Evolutionary conservation across 1,284 basidiomycete genomes (phyloP).

Genomic region (Sporisorium iseilematis-ciliati): DNA sequence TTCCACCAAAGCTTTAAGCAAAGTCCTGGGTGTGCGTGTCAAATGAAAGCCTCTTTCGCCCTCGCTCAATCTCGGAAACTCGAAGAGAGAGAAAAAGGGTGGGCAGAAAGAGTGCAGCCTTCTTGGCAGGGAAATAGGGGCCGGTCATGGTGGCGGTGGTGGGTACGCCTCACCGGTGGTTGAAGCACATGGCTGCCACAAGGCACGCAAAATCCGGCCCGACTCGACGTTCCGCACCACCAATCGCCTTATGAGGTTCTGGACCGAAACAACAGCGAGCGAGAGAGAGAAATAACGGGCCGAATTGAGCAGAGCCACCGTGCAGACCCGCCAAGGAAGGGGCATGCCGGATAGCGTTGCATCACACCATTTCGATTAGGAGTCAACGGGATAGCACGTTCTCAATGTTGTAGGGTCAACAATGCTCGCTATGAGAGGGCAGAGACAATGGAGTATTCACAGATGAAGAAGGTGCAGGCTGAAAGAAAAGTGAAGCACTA

Average conservation of each 20-base stretch:
- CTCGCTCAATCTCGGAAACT: no score
- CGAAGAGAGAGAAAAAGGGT: no score
- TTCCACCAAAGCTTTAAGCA: no score
- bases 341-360: background rate
- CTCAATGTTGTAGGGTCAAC: background rate
- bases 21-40: no score
- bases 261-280: conserved; percentile 2
- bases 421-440: no score
- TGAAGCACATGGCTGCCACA: conserved; percentile 36
- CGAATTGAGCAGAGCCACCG: background rate
- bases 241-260: background rate
- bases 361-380: background rate
- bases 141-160: background rate
- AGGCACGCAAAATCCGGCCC: conserved; percentile 12
- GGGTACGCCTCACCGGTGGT: conserved; percentile 10
- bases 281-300: background rate
- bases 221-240: background rate
- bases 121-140: no score
- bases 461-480: conserved; percentile 7
- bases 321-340: no score
- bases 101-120: no score
- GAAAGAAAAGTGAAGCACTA: background rate
- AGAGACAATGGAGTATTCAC: conserved; percentile 1
- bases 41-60: no score
- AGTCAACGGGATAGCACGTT: background rate